phyloP scores from a whole-genome alignment of 352 stramenopile species.

The Pythium monospermum region DNA sequence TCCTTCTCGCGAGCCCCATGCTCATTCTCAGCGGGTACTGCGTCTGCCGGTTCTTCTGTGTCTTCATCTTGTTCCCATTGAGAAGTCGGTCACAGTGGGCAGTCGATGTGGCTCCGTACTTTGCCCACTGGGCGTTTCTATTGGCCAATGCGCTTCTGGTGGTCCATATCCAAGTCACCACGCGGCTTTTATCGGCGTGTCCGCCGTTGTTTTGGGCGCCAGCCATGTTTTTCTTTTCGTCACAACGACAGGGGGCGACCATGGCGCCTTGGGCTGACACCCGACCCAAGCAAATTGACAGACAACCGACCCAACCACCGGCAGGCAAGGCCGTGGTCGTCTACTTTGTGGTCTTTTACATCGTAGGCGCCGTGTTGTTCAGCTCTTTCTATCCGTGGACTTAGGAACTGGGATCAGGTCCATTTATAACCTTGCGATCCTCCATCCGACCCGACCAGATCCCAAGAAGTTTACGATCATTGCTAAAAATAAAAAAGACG shows the following conservation, averaged over 20 bases:
- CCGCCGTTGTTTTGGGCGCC: conserved; percentile 80
- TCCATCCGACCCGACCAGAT: too few species aligned
- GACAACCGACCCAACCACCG: conserved; percentile 11
- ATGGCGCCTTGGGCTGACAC: not conserved
- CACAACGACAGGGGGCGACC: too few species aligned
- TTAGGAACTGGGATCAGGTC: not conserved
- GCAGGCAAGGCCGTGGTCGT: conserved; percentile 31
- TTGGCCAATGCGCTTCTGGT: conserved; percentile 70
- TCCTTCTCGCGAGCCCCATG: conserved; percentile 88
- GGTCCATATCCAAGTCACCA: conserved; percentile 85
- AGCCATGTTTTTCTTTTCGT: conserved; percentile 26
- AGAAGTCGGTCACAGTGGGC: not conserved
- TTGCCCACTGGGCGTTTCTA: conserved; percentile 71
- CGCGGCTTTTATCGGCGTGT: conserved; percentile 68
- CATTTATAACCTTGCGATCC: conserved; percentile 21
- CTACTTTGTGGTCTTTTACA: conserved; percentile 71
- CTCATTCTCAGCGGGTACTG: conserved; percentile 60
- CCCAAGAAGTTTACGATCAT: too few species aligned
- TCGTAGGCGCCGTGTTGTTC: conserved; percentile 68
- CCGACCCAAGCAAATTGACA: not conserved
- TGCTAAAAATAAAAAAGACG: too few species aligned
- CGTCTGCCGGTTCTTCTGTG: conserved; percentile 44
- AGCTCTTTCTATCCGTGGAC: conserved; percentile 84
- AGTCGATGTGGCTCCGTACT: conserved; percentile 32
- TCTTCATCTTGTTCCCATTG: too few species aligned